Evolutionary conservation across 2,329 filamentous ascomycete species (phyloP), one percentile per base, ranked within the genome.

Genomic region (Botryotinia globosa): DNA sequence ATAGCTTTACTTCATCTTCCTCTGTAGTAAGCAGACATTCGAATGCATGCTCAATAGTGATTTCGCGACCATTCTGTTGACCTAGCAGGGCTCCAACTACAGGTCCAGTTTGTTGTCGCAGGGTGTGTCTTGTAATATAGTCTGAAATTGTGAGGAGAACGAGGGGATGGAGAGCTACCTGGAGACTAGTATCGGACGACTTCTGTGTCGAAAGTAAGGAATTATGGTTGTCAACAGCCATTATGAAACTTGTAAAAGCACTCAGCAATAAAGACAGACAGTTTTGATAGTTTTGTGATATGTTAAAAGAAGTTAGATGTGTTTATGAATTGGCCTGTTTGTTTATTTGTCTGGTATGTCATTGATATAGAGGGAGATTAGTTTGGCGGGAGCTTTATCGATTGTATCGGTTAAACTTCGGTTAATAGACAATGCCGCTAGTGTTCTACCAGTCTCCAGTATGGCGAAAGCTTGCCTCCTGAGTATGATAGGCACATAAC

Each of bases 121-220:
- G 87, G 1, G 91, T 93, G 82, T 97, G 94, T 74, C 96, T 90
- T 73, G 95, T 97, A 81, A 98, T 94, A 82, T 97, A 97, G 83
- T 99, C 96, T 77, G 95, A 97, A 79, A 99, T 96, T 76, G 92
- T 97, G 83, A 99, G 92, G 77, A 98, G 91, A 69, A 97, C 94
- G 66, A 99, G 90, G 39, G 96, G 96, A 80, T 99, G 96, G 29
- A 99, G 89, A 78, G 94, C 90, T 72, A 94, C 89, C 76, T 94
- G 91, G 62, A 97, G 89, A 68, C 90, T 89, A 32, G 91, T 91
- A 68, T 80, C 79, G 18, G 88, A 87, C 77, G 89, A 87, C 82
- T 90, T 91, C 79, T 89, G 87, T 73, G 85, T 86, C 9, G 91
- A 92, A 64, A 94, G 81, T 74, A 93, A 85, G 70, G 89, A 84